Base-by-base conservation (phyloP, 1,284 basidiomycete species). In the Fistulinella cinereoalba region DNA sequence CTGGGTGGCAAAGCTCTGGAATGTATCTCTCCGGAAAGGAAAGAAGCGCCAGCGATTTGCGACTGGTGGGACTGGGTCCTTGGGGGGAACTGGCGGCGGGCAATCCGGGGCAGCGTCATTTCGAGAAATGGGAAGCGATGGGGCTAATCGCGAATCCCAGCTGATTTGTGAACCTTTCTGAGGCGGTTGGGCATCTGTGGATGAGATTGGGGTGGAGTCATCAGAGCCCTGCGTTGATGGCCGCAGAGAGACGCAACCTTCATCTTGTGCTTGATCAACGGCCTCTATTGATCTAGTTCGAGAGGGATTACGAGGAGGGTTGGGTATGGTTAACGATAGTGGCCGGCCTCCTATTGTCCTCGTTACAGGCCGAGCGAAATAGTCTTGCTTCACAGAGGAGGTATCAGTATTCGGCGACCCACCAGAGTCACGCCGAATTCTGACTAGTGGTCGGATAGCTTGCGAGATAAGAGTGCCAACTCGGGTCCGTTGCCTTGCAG, bases 11-110 rank as follows among this genome's bases (percentile, higher is more conserved):
- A 48, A 21, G 37, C 58, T 68, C 51, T 51, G 70, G 29, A 55
- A 69, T 39, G 52, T 56, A 45, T 56, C 68, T 50, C 37, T 69
- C 65, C 50, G 76, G 65, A 71, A 85, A 0, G 81, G 79, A 5
- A 83, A 66, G 53, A 85, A 79, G 9, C 76, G 73, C 81, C 81
- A 81, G n/a, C 73, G 71, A 34, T 61, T 69, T n/a, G 67, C 57
- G 11, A 62, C 49, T 29, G 61, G 57, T 10, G 55, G 60, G 18
- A 55, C 53, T n/a, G 56, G 56, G 51, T 67, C 67, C 46, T 68
- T 68, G n/a, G 69, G 64, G 21, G 65, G 55, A 40, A 61, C 39
- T 44, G 53, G 51, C 40, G 58, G 50, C 45, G 54, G 64, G 18
- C 19, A 43, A 6, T 68, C 64, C 13, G 31, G 25, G 12, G 39